Evolutionary conservation across 495 filamentous ascomycete genomes (phyloP), one percentile per base, ranked within the genome.

Genomic region (Aspergillus asperescens): DNA sequence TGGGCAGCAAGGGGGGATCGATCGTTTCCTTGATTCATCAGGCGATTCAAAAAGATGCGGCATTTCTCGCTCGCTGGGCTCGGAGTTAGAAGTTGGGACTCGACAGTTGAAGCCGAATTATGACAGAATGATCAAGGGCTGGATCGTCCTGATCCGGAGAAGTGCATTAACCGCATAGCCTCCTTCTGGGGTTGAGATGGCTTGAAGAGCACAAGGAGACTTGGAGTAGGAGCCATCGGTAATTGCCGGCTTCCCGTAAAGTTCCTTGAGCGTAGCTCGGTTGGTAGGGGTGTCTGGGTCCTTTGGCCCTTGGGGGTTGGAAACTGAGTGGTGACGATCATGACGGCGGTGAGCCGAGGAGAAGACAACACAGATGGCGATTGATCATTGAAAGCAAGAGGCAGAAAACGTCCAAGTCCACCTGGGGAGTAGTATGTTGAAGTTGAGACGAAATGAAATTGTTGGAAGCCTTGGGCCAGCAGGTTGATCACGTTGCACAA

Each of bases 401-500:
- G 22, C 5, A 34, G 49, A 34, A 39, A 19, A 29, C 25, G n/a
- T n/a, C n/a, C n/a, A 15, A n/a, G 16, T 7, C 32, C 32, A 16
- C 15, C 2, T 4, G 3, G 13, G 32, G 16, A 12, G 13, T 8
- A 35, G 32, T 35, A n/a, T 35, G 32, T 35, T 18, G 19, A 23
- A 10, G 19, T 22, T 2, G 13, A 47, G 13, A 29, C 29, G 12
- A 19, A 12, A 35, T n/a, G 19, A 34, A 23, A 7, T 12, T 22
- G 29, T 13, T 54, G 51, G 43, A 28, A 54, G 51, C 35, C 38
- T 29, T 35, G 50, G 47, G 54, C 57, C 61, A 58, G 55, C 55
- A 54, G 31, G 50, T 48, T 38, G 57, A 47, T 53, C 61, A 64
- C 61, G 61, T 64, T 64, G 58, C 23, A 8, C 53, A 55, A 57